Evolutionary conservation across 2,329 filamentous ascomycete genomes (phyloP).

Genomic region (Botrytis hyacinthi): DNA sequence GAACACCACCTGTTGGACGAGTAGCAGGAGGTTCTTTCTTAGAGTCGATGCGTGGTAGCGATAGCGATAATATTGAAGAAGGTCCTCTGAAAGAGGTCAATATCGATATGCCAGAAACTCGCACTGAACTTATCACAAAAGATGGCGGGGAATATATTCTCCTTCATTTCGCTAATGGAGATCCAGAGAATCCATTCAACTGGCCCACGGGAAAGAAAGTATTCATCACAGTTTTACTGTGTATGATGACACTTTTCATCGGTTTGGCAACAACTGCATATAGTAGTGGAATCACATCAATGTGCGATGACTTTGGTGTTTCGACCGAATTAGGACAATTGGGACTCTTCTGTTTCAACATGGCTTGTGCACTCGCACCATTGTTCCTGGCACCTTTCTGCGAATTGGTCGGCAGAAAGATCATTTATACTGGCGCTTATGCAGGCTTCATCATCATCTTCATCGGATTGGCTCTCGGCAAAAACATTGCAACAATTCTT

Average conservation of each 20-base stretch:
- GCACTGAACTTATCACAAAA: slow-evolving; percentile 44
- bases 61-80: slow-evolving; percentile 31
- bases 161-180: slow-evolving; percentile 46
- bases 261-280: slow-evolving; percentile 54
- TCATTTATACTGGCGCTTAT: slow-evolving; percentile 69
- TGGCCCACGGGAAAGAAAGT: slow-evolving; percentile 47
- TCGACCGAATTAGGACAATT: slow-evolving; percentile 46
- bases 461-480: slow-evolving; percentile 68
- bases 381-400: slow-evolving; percentile 85
- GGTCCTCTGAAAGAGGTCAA: slow-evolving; percentile 45
- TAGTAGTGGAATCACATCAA: slow-evolving; percentile 48
- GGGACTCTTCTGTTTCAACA: slow-evolving; percentile 71
- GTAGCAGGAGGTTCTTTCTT: slow-evolving; percentile 43
- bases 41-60: slow-evolving; percentile 38
- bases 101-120: slow-evolving; percentile 49
- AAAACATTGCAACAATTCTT: slow-evolving; percentile 69
- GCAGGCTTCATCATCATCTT: slow-evolving; percentile 40
- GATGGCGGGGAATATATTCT: slow-evolving; percentile 47
- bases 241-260: slow-evolving; percentile 53
- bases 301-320: slow-evolving; percentile 46
- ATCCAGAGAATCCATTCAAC: slow-evolving; percentile 53
- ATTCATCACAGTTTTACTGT: slow-evolving; percentile 48
- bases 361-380: slow-evolving; percentile 74
- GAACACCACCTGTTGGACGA: slow-evolving; percentile 35
- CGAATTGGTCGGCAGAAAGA: slow-evolving; percentile 79